Conservation (phyloP, 768 basidiomycete genomes). For the Lactarius deliciosus region DNA sequence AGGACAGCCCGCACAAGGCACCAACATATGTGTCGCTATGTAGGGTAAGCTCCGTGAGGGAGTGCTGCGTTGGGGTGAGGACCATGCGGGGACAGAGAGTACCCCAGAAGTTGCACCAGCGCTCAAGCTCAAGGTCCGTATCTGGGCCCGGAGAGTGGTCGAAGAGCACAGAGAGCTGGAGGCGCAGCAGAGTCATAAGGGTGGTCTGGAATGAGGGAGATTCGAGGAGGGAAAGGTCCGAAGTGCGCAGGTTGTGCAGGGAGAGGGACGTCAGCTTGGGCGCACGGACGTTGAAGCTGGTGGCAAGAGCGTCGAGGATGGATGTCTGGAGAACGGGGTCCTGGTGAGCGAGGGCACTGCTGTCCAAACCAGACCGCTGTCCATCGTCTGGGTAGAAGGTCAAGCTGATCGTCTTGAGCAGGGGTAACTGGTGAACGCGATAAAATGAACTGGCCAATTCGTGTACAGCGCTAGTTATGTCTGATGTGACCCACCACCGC, state of each 20-base stretch:
- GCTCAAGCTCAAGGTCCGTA: neutral
- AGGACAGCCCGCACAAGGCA: neutral
- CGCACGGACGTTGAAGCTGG: neutral
- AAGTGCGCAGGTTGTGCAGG: neutral
- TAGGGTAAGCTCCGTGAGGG: neutral
- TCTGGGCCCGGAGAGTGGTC: neutral
- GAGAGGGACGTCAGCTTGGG: neutral
- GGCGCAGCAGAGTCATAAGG: neutral
- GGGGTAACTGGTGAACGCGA: neutral
- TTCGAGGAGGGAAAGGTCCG: neutral
- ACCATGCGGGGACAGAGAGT: neutral
- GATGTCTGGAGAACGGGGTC: neutral
- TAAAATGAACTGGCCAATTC: neutral
- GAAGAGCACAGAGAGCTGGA: neutral
- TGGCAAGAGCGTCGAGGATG: neutral
- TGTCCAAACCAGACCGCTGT: no score
- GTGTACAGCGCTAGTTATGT: neutral
- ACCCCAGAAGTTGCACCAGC: neutral
- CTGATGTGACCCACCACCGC: neutral
- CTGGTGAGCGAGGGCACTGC: no score
- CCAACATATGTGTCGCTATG: neutral
- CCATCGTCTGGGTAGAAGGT: neutral
- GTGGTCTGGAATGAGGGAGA: neutral
- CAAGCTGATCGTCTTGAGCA: neutral
- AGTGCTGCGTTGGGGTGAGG: neutral